These are phyloP conservation scores for Arabidopsis suecica DNA, from an alignment of 345 rosid genomes.

Conservation along the genomic window DNA sequence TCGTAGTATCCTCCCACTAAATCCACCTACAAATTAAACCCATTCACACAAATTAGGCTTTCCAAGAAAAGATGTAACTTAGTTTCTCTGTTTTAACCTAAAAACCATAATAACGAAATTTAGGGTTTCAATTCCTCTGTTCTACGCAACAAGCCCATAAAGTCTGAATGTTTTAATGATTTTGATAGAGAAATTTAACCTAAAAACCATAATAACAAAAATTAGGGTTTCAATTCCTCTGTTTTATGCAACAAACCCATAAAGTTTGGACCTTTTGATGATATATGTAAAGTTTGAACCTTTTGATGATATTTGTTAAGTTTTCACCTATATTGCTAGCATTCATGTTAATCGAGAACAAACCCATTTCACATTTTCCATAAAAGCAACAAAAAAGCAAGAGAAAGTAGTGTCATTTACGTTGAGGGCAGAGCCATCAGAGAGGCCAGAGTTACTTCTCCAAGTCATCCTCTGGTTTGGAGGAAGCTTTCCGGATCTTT, in stretches of 20 bases:
- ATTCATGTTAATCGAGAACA: background rate
- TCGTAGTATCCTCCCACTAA: conserved; percentile 93
- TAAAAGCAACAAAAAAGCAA: background rate
- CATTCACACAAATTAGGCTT: background rate
- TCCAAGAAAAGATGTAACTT: background rate
- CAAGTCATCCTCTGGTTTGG: conserved; percentile 75
- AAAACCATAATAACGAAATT: background rate
- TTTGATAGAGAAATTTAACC: background rate
- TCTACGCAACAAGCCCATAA: background rate
- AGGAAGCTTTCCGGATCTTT: conserved; percentile 88
- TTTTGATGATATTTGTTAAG: background rate
- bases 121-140: background rate
- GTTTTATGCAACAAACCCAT: conserved; percentile 21
- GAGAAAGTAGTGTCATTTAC: conserved; percentile 42
- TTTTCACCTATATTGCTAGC: background rate
- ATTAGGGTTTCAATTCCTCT: background rate
- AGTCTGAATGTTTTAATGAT: conserved; percentile 16
- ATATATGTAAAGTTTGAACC: background rate
- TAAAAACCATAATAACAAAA: background rate
- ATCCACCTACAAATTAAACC: conserved; percentile 56
- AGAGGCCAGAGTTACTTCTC: conserved; percentile 88
- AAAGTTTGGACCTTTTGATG: conserved; percentile 15
- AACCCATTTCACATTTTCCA: conserved; percentile 7
- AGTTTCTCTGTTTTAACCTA: background rate
- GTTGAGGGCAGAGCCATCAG: conserved; percentile 83